Evolutionary conservation across 2,329 filamentous ascomycete genomes (phyloP).

Genomic region (Stylonectria norvegica): DNA sequence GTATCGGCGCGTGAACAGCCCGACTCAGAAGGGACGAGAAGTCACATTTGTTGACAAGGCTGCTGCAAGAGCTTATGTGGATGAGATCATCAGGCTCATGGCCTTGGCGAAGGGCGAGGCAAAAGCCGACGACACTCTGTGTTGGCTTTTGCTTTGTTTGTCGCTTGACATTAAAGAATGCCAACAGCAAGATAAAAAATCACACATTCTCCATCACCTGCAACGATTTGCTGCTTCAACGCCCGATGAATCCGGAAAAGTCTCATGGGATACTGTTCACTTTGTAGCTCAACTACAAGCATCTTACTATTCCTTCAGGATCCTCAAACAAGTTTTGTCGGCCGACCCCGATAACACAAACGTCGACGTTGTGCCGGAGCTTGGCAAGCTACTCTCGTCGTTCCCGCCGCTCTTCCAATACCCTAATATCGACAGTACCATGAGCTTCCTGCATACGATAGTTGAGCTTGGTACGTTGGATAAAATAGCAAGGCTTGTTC

Average conservation of each 20-base stretch:
- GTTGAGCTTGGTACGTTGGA: constrained; percentile 8
- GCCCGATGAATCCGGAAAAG: constrained; percentile 2
- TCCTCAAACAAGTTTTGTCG: constrained; percentile 38
- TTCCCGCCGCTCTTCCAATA: constrained; percentile 26
- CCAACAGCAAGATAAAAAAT: constrained; percentile 26
- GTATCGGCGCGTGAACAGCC: constrained; percentile 35
- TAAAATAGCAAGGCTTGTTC: constrained; percentile 18
- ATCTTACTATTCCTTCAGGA: constrained; percentile 58
- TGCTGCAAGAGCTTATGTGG: constrained; percentile 7
- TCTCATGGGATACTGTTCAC: constrained; percentile 58
- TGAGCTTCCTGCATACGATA: constrained; percentile 17
- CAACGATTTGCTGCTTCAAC: constrained; percentile 7
- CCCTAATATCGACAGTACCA: constrained; percentile 19
- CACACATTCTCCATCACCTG: constrained; percentile 23
- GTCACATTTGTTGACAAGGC: constrained; percentile 15
- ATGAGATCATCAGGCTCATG: constrained; percentile 22
- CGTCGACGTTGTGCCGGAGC: constrained; percentile 9
- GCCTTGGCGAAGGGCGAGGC: constrained; percentile 6
- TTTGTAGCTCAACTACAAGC: constrained; percentile 59
- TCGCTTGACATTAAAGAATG: constrained; percentile 29
- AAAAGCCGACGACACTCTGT: not conserved
- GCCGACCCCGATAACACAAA: constrained; percentile 6
- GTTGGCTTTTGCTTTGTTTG: constrained; percentile 29
- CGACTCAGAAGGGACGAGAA: constrained; percentile 28
- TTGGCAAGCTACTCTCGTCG: constrained; percentile 19